Conservation (phyloP, 306 rosid genomes). For the Gastrolobium villosum region DNA sequence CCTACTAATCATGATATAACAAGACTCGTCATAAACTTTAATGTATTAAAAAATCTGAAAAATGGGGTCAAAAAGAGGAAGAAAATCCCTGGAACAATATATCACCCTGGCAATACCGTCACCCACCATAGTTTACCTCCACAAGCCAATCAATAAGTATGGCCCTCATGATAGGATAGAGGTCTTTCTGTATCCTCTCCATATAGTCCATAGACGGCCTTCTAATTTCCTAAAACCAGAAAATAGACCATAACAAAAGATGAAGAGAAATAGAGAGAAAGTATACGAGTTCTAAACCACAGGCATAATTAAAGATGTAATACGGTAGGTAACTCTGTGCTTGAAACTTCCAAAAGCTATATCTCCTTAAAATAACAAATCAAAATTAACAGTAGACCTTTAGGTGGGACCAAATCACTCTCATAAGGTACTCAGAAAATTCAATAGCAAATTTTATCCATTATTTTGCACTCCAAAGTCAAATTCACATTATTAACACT, state of each 20-base stretch:
- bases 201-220: constrained; percentile 82
- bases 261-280: not conserved
- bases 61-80: constrained; percentile 10
- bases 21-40: not conserved
- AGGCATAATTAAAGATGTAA: not conserved
- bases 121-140: constrained; percentile 69
- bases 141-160: constrained; percentile 87
- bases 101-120: constrained; percentile 38
- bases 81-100: constrained; percentile 31
- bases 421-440: constrained; percentile 14
- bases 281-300: not conserved
- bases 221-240: constrained; percentile 61
- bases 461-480: constrained; percentile 34
- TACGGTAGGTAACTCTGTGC: not conserved
- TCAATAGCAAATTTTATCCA: constrained; percentile 18
- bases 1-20: constrained; percentile 22
- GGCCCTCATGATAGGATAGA: constrained; percentile 85
- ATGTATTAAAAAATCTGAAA: not conserved
- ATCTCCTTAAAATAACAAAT: not conserved
- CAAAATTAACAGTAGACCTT: not conserved
- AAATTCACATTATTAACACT: constrained; percentile 1
- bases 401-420: constrained; percentile 5
- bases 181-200: constrained; percentile 82
- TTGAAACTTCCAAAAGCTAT: constrained; percentile 23
- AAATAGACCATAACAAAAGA: constrained; percentile 35